Base-by-base conservation (phyloP, 2,329 filamentous ascomycete species). In the Chaetothyriales sp. region DNA sequence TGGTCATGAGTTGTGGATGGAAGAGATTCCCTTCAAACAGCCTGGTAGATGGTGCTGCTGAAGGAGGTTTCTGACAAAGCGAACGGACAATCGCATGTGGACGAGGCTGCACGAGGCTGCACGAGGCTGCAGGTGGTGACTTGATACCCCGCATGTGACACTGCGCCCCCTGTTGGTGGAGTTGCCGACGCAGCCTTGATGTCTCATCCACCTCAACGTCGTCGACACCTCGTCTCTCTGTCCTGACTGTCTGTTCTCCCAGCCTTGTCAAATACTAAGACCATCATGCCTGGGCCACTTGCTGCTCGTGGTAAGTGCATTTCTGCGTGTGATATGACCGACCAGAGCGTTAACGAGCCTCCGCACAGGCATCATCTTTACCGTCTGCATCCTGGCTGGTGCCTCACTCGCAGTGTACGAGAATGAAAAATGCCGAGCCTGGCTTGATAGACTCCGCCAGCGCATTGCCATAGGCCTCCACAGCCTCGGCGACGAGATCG, bases 391-490 rank as follows among this genome's bases (percentile, higher is more conserved):
- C 43, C 68, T 81, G 51, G 73, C 81, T 49, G 79, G 79, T 53
- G 77, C 79, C 18, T 75, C 78, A 10, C 72, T 81, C 48, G 79
- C 79, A 49, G 73, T 80, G 45, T 80, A 81, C 64, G 76, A 82
- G 62, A 80, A 75, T 43, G 79, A 79, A 0, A 74, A 81, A 61
- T 71, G 82, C 52, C 71, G 77, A 63, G 70, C 73, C 72, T 82
- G 79, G 79, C 66, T 82, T 49, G 72, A 78, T 51, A 71, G 75
- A 51, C 78, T 76, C 50, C 75, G 79, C 45, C 76, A 76, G 51
- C 80, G 78, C 63, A 73, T 82, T 54, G 77, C 76, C 18, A 63
- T 78, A 52, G 73, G 78, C 12, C 64, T 82, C 28, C 73, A 80
- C 59, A 73, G 70, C 39, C 69, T 81, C 9, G 77, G 77, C 47